Evolutionary conservation across 345 rosid species (phyloP).

Genomic region (Rhizophora mangle): DNA sequence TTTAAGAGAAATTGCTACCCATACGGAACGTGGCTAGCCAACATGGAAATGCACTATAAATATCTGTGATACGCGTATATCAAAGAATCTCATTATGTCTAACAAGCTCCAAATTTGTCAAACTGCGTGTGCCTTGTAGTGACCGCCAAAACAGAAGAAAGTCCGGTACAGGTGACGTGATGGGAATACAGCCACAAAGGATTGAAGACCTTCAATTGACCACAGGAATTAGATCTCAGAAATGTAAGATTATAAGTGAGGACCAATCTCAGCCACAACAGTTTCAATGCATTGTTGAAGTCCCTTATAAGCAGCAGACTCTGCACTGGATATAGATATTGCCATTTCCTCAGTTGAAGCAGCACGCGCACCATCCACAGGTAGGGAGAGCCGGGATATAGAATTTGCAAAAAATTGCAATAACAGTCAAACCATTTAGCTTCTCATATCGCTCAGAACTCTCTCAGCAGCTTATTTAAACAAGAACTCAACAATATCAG

Average conservation of each 20-base stretch:
- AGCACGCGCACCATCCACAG: conserved; percentile 97
- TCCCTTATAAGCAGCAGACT: conserved; percentile 95
- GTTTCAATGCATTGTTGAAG: conserved; percentile 99
- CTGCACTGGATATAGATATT: conserved; percentile 91
- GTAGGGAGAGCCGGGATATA: conserved; percentile 86
- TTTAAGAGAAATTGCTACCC: too few relatives aligned
- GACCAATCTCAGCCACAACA: conserved; percentile 93
- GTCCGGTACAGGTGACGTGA: background rate
- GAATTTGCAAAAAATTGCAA: conserved; percentile 87
- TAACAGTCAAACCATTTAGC: conserved; percentile 1
- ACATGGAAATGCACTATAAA: background rate
- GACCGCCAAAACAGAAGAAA: background rate
- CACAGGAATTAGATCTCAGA: conserved; percentile 1
- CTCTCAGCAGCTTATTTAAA: background rate
- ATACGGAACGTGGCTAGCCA: conserved; percentile 1
- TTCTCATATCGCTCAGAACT: background rate
- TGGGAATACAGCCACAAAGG: background rate
- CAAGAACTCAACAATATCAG: background rate
- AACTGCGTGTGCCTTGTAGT: conserved; percentile 47
- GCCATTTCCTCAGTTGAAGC: conserved; percentile 99
- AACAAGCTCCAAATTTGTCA: background rate
- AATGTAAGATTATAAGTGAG: background rate
- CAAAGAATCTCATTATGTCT: too few relatives aligned
- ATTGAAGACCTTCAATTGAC: background rate
- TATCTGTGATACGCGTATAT: too few relatives aligned